These are phyloP conservation scores for Triangularia verruculosa DNA, from an alignment of 2,329 filamentous ascomycete species.

Conservation along the genomic window DNA sequence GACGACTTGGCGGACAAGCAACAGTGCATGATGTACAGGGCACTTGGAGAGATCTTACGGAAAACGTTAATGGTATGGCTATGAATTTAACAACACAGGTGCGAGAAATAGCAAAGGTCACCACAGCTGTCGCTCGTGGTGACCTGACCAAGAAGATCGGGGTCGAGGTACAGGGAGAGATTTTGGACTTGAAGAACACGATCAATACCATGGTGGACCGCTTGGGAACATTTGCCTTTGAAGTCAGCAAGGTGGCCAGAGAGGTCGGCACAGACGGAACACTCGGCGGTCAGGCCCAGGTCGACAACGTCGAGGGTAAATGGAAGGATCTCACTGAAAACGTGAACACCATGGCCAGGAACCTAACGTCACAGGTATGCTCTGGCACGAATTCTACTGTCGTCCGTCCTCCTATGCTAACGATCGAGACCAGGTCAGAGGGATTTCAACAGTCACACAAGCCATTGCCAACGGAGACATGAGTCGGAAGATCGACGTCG, in stretches of 20 bases:
- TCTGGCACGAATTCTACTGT: not conserved
- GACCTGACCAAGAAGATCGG: slow-evolving; percentile 96
- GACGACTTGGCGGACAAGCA: slow-evolving; percentile 88
- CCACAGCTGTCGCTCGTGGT: slow-evolving; percentile 88
- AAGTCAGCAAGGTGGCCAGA: slow-evolving; percentile 91
- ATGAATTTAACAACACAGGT: slow-evolving; percentile 98
- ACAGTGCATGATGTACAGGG: slow-evolving; percentile 95
- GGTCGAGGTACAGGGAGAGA: slow-evolving; percentile 90
- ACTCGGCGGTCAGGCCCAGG: slow-evolving; percentile 86
- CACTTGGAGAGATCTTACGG: slow-evolving; percentile 93
- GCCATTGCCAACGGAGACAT: slow-evolving; percentile 95
- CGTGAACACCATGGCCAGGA: slow-evolving; percentile 73
- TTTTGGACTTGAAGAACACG: slow-evolving; percentile 90
- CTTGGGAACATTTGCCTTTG: slow-evolving; percentile 90
- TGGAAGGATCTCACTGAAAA: slow-evolving; percentile 97
- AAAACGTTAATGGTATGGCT: slow-evolving; percentile 97
- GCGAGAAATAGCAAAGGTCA: slow-evolving; percentile 94
- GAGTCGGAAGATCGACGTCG: slow-evolving; percentile 92
- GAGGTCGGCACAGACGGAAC: slow-evolving; percentile 97
- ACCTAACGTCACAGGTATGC: slow-evolving; percentile 61
- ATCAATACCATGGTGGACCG: slow-evolving; percentile 99
- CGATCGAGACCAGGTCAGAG: slow-evolving; percentile 62
- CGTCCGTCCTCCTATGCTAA: not conserved
- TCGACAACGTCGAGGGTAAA: slow-evolving; percentile 93
- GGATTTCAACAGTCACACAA: slow-evolving; percentile 91